Conservation (phyloP, 495 filamentous ascomycete species). For the Monascus purpureus region DNA sequence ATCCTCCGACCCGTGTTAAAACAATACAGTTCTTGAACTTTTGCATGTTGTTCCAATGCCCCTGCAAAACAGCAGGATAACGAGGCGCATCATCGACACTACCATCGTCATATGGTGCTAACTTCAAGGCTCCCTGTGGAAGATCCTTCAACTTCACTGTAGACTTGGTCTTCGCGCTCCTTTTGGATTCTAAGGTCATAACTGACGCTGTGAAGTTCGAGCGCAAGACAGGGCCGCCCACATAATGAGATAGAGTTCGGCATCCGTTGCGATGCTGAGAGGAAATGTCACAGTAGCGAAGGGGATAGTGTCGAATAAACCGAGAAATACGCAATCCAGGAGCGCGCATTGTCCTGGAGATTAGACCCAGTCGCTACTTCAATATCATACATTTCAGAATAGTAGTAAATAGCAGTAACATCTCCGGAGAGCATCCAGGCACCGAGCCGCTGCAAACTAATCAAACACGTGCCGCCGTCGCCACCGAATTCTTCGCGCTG, state of each 20-base stretch:
- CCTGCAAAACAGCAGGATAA: constrained; percentile 80
- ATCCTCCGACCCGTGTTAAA: constrained; percentile 80
- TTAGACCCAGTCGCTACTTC: not conserved
- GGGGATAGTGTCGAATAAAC: too few relatives aligned
- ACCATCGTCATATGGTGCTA: constrained; percentile 29
- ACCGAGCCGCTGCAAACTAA: too few relatives aligned
- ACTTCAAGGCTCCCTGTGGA: constrained; percentile 44
- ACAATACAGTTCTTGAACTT: constrained; percentile 81
- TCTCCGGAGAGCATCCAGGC: too few relatives aligned
- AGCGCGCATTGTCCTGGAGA: constrained; percentile 1
- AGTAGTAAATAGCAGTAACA: too few relatives aligned
- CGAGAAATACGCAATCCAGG: too few relatives aligned
- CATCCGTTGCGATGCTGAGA: constrained; percentile 11
- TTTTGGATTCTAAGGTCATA: constrained; percentile 6
- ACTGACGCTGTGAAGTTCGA: constrained; percentile 6
- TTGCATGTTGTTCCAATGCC: constrained; percentile 80
- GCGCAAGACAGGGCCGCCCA: constrained; percentile 11
- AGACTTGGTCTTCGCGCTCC: constrained; percentile 38
- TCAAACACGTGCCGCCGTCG: constrained; percentile 1
- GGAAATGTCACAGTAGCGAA: too few relatives aligned
- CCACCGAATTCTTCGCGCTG: constrained; percentile 29
- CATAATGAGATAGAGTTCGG: constrained; percentile 22
- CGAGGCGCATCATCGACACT: constrained; percentile 40
- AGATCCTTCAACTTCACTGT: constrained; percentile 48
- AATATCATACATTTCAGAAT: not conserved